Evolutionary conservation across 495 filamentous ascomycete species (phyloP), one percentile per base, ranked within the genome.

Genomic region (Lasiosphaeria ovina): DNA sequence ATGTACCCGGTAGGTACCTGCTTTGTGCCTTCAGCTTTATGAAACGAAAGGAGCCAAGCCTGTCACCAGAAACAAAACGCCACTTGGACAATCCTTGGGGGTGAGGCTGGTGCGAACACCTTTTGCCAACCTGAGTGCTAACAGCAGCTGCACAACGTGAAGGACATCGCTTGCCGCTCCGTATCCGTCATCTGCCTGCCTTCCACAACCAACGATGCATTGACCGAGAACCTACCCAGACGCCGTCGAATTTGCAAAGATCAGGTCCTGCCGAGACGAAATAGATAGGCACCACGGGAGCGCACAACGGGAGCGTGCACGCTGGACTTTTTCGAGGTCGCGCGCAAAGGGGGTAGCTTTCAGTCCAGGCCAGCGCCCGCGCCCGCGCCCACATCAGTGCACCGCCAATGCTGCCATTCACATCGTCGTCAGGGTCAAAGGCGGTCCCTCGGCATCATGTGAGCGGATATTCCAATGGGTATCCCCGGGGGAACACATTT

Each of bases 381-480:
- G 24, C 24, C 24, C 49, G 40, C 58, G 38, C 50, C 56, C 47
- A 60, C 59, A 47, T 54, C 61, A 38, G 35, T 51, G 38, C 55
- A 60, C 60, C 49, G 17, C 62, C 67, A 69, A 78, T 77, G 77
- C 62, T 80, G 57, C 77, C 76, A 45, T 77, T 75, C 54, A 65
- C 76, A 65, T 67, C 71, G 49, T 65, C 70, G 35, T 66, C 73
- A 64, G 70, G 72, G 66, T 80, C 74, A 69, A 86, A 82, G 76
- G 81, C 80, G 81, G 74, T 79, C 69, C 77, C 82, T 44, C 72
- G 83, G 64, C 82, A 86, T 73, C 78, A 85, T 72, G 76, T 74
- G 36, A 69, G 84, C 79, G 87, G 88, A 75, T 88, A 87, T 73
- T 82, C 84, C 35, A 96, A 93, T 78, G 91, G 90, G 70, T 85